Base-by-base conservation (phyloP, 345 rosid genomes). In the Populus pruinosa region DNA sequence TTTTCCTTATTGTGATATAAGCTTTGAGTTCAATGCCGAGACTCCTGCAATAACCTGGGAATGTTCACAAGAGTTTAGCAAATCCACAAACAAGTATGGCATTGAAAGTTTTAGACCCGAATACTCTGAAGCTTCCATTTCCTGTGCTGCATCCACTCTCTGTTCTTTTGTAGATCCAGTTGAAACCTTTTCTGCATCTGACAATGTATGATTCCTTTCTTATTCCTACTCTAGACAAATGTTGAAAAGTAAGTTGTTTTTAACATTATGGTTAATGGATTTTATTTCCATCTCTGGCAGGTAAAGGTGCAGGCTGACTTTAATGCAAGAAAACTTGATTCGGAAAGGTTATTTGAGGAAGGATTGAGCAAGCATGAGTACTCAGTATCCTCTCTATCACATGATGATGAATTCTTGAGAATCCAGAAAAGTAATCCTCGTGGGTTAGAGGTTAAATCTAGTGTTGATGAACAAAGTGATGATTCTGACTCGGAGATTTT, bases 401-500 rank as follows among this genome's bases (percentile, higher is more conserved):
- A 27, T 75, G 90, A 87, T 76, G 90, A 87, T 64, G 89, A 85
- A 41, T 64, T 71, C 62, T 23, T 29, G 25, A 85, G 73, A 76
- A 44, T 77, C 21, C 74, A 81, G 74, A 74, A 70, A 33, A 76
- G 63, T 61, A 76, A 79, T 78, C 74, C 66, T 76, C 81, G 43
- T 44, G 78, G 82, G 73, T 75, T 86, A 70, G 83, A 74, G 27
- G 75, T 59, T 76, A 79, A 83, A 75, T 78, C 77, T 66, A 23
- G 56, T 2, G 44, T 62, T 61, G 90, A 89, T 73, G 88, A 88
- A 61, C 85, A 85, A 64, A 85, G 90, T 83, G 99, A 96, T 70
- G 97, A 90, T 83, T 94, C 98, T 74, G 99, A 94, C 75, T 86
- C 88, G 0, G 97, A 88, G 85, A 79, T 88, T 81, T 94, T 96